These are phyloP conservation scores for Botryotinia narcissicola DNA, from an alignment of 2,329 filamentous ascomycete species.

Conservation along the genomic window DNA sequence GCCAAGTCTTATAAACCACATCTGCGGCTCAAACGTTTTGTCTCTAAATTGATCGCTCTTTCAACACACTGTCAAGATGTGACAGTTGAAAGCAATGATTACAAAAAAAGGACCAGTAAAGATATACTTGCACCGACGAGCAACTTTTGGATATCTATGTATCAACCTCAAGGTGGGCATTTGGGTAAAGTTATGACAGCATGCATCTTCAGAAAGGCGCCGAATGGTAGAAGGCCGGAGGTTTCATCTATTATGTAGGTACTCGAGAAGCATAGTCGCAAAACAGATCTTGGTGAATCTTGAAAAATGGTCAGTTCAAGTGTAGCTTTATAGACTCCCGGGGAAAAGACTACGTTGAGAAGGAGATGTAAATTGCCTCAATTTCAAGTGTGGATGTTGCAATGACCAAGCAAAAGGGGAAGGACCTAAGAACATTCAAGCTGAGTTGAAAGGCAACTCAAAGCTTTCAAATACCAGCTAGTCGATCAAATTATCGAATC, in stretches of 20 bases:
- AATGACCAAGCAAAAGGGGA: not conserved
- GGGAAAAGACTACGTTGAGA: not conserved
- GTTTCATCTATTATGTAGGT: not conserved
- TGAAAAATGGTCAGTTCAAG: not conserved
- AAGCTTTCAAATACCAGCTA: not conserved
- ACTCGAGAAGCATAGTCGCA: too few relatives aligned
- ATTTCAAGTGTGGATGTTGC: not conserved
- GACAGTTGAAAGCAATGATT: not conserved
- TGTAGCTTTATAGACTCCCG: not conserved
- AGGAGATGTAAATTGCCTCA: not conserved
- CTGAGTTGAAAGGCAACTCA: not conserved
- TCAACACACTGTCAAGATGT: not conserved
- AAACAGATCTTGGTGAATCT: not conserved
- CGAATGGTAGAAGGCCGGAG: not conserved
- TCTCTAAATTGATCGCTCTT: too few relatives aligned
- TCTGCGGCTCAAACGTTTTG: not conserved
- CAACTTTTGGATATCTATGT: not conserved
- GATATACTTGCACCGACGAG: not conserved
- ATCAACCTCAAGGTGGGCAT: not conserved
- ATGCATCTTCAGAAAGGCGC: not conserved
- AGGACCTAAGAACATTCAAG: not conserved
- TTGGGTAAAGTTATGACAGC: not conserved
- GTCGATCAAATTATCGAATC: not conserved
- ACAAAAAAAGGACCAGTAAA: not conserved
- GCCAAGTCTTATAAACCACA: not conserved